A percentile compares a stretch with the other conserved stretches of the same genome.
These are phyloP conservation scores for Mycena alexandri DNA, from an alignment of 768 basidiomycete species.

Conservation along the genomic window DNA sequence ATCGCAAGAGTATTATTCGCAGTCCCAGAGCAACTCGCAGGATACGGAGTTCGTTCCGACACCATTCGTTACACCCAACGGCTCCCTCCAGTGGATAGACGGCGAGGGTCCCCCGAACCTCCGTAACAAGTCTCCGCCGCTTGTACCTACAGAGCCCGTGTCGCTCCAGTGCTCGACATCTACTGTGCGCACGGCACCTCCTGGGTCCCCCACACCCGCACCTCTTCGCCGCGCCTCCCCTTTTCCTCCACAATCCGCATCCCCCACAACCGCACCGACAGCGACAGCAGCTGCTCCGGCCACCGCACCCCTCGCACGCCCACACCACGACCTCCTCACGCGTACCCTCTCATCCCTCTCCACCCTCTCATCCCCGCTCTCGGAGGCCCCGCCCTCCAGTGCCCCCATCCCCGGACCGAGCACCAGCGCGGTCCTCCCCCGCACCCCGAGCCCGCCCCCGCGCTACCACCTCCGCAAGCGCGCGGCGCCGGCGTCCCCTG, in stretches of 20 bases:
- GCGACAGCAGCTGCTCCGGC: slow-evolving; percentile 3
- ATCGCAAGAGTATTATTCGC: slow-evolving; percentile 6
- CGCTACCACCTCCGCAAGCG: slow-evolving; percentile 33
- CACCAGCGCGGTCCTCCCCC: not conserved
- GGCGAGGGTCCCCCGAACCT: not conserved
- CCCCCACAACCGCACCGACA: slow-evolving; percentile 6
- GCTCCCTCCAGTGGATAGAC: slow-evolving; percentile 59
- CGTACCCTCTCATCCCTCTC: slow-evolving; percentile 33
- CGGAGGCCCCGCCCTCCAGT: slow-evolving; percentile 10
- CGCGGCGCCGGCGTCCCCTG: slow-evolving; percentile 16
- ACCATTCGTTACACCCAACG: slow-evolving; percentile 67
- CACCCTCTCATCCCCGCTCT: slow-evolving; percentile 44
- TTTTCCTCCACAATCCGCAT: not conserved
- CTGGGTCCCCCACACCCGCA: not conserved
- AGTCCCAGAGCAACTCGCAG: slow-evolving; percentile 7
- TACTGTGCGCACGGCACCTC: not conserved
- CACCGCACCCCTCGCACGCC: not conserved
- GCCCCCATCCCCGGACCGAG: not conserved
- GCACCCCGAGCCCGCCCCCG: slow-evolving; percentile 20
- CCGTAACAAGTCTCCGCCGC: slow-evolving; percentile 9
- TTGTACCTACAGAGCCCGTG: slow-evolving; percentile 26
- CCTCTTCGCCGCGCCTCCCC: slow-evolving; percentile 9
- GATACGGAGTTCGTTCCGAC: slow-evolving; percentile 56
- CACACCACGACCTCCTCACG: slow-evolving; percentile 5
- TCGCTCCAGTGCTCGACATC: slow-evolving; percentile 1